phyloP scores from a whole-genome alignment of 768 basidiomycete species.

The Pulveroboletus sp. region DNA sequence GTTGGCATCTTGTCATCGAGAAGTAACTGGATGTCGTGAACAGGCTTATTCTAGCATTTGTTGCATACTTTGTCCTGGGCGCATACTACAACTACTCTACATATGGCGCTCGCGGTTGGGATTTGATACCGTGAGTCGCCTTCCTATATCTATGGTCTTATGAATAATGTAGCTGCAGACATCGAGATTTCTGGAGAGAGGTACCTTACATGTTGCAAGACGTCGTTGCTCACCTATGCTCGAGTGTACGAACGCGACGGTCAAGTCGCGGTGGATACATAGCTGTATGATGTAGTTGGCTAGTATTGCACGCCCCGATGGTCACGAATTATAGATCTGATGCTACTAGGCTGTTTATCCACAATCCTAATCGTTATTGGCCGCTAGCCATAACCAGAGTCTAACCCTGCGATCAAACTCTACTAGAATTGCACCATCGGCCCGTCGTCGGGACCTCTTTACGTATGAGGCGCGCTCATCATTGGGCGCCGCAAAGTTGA shows the following conservation, averaged over 20 bases:
- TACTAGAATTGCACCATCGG: no score
- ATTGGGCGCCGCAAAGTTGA: constrained; percentile 14
- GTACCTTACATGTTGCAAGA: constrained; percentile 83
- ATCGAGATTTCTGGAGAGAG: constrained; percentile 88
- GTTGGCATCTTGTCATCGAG: constrained; percentile 2
- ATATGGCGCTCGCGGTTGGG: constrained; percentile 79
- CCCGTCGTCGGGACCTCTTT: no score
- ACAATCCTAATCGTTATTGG: not conserved
- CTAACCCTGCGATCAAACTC: not conserved
- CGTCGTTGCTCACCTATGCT: constrained; percentile 73
- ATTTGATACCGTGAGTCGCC: constrained; percentile 79
- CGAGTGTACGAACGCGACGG: constrained; percentile 63
- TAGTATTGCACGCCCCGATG: not conserved
- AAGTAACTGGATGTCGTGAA: constrained; percentile 38
- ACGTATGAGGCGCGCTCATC: constrained; percentile 10
- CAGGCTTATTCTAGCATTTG: constrained; percentile 51
- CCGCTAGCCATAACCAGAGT: not conserved
- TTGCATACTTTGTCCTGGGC: constrained; percentile 71
- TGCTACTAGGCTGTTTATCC: constrained; percentile 8
- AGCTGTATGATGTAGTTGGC: constrained; percentile 48
- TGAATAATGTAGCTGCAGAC: constrained; percentile 39
- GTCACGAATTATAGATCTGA: constrained; percentile 4
- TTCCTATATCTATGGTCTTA: constrained; percentile 2
- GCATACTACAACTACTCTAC: constrained; percentile 87
- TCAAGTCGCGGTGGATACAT: constrained; percentile 71